Evolutionary conservation across 352 stramenopile genomes (phyloP), one percentile per base, ranked within the genome.

Genomic region (Globisporangium megalacanthum): DNA sequence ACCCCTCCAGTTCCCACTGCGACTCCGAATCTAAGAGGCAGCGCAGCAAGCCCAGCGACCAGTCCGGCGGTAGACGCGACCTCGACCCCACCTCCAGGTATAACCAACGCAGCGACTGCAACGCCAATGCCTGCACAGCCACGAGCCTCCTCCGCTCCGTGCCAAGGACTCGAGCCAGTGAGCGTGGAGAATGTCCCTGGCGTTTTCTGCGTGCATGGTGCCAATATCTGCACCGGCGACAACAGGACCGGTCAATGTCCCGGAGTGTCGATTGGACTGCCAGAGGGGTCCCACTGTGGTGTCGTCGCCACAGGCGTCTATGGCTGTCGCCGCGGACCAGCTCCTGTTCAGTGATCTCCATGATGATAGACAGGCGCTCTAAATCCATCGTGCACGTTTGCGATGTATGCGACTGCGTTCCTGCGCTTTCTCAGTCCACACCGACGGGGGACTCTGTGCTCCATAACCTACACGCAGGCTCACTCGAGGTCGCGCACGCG

Each of bases 141-240:
- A 42, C 4, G 14, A 9, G 22, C 56, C n/a, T 33, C 56, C 15
- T n/a, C 49, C 14, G 36, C 25, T 10, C 15, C 39, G 10, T 31
- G n/a, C 19, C 45, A n/a, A 19, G 31, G 47, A n/a, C 29, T n/a
- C n/a, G 20, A 31, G 48, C 15, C 41, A 25, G 39, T 62, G 15
- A 62, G 56, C 56, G 37, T 62, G 39, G 56, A 62, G 49, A 51
- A 50, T n/a, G 56, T 53, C 13, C 45, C 48, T 1, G 56, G 56
- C 17, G 36, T 62, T 6, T 62, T 62, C 49, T 62, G 56, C 9
- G 56, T 56, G 22, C 35, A 20, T 11, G 56, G 56, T 2, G 19
- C 49, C 10, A 31, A 20, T 15, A 52, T 56, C n/a, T 62, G 56
- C 41, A 56, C 36, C 36, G 56, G 48, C 13, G 45, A 33, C n/a